phyloP scores from a whole-genome alignment of 148 eudicot species.

The Limonium bicolor region DNA sequence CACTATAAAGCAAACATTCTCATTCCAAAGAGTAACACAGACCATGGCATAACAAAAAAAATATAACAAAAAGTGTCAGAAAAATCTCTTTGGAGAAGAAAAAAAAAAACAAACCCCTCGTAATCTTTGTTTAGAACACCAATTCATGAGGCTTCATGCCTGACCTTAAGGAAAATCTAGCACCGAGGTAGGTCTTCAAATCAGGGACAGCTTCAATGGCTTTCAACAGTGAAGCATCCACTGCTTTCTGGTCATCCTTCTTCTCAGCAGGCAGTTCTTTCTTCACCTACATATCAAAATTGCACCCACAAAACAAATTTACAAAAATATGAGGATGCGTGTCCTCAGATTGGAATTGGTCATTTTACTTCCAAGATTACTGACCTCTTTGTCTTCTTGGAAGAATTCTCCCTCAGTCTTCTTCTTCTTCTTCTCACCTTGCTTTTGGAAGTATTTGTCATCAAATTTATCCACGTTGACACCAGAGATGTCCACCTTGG shows the following conservation, averaged over 20 bases:
- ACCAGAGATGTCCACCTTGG: conserved; percentile 37
- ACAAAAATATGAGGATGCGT: not conserved
- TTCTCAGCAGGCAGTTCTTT: conserved; percentile 42
- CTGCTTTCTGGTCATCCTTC: conserved; percentile 56
- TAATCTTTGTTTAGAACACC: conserved; percentile 29
- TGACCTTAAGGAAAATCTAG: conserved; percentile 53
- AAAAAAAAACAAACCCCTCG: too few species aligned
- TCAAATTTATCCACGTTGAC: conserved; percentile 30
- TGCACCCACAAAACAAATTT: not conserved
- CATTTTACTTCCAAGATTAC: not conserved
- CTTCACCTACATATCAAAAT: conserved; percentile 20
- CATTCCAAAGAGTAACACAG: too few species aligned
- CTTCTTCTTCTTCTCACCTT: conserved; percentile 40
- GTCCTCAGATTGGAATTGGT: not conserved
- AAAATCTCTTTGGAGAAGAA: too few species aligned
- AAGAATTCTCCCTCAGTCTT: conserved; percentile 49
- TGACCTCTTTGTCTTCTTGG: conserved; percentile 50
- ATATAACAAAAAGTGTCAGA: too few species aligned
- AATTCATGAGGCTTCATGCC: conserved; percentile 73
- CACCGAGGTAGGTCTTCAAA: conserved; percentile 44
- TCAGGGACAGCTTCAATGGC: conserved; percentile 45
- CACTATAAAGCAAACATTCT: too few species aligned
- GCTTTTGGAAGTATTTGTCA: conserved; percentile 50
- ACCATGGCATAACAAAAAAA: too few species aligned
- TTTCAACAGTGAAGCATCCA: conserved; percentile 40